Base-by-base conservation (phyloP, 2,329 filamentous ascomycete species). In the Phaeosphaeriaceae sp. region DNA sequence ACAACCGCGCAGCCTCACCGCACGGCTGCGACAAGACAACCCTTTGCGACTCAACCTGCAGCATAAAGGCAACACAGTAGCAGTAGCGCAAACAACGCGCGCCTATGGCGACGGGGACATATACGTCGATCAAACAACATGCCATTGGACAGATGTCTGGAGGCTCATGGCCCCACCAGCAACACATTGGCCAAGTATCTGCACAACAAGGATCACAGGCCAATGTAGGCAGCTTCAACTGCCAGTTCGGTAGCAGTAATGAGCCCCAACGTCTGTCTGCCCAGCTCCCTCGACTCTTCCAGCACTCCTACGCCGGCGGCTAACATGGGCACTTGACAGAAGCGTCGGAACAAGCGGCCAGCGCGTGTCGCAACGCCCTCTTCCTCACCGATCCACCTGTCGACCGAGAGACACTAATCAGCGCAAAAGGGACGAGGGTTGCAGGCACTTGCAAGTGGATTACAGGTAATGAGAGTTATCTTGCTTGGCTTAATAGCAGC, bases 401-500 rank as follows among this genome's bases (percentile, higher is more conserved):
- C 18, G 56, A 53, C 28, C 52, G 51, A 6, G 47, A 46, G 23
- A 32, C 11, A 11, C 8, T 52, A 6, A 45, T 44, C 15, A 46
- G 28, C 16, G 20, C 5, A 17, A 49, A 48, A 28, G 39, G 39
- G 11, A 12, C 17, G 11, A 11, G n/a, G 7, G 45, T 50, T 11
- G 12, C 16, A 1, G 52, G 61, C 9, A 63, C 63, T 6, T 70
- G 66, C 50, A 54, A 66, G 42, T 70, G 68, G 68, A 54, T 71
- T n/a, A 42, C n/a, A 42, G 23, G 43, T 2, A 39, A 58, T 34
- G 15, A 37, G 23, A 16, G 6, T 2, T 60, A 55, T 18, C 21
- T 18, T 4, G 47, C 47, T 9, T 67, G 52, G 63, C 48, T 60
- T 18, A 13, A 46, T 9, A 48, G 16, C 38, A 30, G 47, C 17